Percentiles rank a stretch among this genome's conserved stretches.
Evolutionary conservation across 169 alveolate species (phyloP).

Genomic region (Besnoitia besnoiti): DNA sequence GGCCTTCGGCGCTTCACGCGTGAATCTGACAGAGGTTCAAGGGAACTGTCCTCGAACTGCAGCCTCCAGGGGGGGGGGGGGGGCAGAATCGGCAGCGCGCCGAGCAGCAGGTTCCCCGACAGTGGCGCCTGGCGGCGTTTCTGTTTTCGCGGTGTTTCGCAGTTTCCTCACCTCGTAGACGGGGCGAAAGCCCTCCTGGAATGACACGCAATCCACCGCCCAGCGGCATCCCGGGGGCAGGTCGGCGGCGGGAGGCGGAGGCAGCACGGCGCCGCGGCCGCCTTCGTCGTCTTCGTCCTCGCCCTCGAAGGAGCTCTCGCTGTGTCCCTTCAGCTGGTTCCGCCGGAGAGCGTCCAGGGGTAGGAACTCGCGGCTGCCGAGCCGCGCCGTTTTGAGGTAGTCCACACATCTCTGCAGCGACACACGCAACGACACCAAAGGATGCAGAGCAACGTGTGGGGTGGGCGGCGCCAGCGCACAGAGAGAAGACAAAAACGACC

Average conservation of each 20-base stretch:
- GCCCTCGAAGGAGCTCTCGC: background rate
- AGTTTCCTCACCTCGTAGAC: slow-evolving; percentile 34
- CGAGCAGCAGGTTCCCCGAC: no score
- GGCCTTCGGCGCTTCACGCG: no score
- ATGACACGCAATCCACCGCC: slow-evolving; percentile 52
- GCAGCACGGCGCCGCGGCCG: slow-evolving; percentile 10
- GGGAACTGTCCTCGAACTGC: no score
- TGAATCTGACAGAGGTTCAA: no score
- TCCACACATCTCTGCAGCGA: slow-evolving; percentile 26
- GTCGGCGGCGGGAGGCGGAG: slow-evolving; percentile 20
- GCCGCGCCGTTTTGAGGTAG: slow-evolving; percentile 7
- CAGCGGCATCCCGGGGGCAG: slow-evolving; percentile 58
- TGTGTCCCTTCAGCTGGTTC: slow-evolving; percentile 7
- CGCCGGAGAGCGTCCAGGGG: slow-evolving; percentile 43
- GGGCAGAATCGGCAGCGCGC: no score
- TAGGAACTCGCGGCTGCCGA: background rate
- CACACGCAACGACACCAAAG: background rate
- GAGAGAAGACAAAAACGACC: no score
- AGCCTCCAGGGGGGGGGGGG: no score
- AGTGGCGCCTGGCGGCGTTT: no score
- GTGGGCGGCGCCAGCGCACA: background rate
- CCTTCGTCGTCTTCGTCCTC: slow-evolving; percentile 10
- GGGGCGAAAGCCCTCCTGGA: background rate
- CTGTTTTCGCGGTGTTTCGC: no score
- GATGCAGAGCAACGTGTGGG: background rate